phyloP scores from a whole-genome alignment of 306 rosid species.

The Albizia julibrissin region DNA sequence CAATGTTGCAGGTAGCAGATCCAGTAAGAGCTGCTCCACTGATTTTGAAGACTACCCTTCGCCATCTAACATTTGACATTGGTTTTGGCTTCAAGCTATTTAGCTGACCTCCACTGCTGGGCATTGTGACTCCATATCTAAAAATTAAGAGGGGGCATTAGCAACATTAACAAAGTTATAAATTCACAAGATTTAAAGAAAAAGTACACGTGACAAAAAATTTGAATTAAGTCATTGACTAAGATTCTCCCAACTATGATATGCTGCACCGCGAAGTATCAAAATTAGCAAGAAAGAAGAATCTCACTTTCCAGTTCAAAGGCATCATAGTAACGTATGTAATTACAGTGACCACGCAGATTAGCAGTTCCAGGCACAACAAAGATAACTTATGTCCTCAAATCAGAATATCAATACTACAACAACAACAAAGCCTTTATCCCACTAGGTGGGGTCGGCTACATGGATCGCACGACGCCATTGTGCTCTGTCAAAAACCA shows the following conservation, averaged over 20 bases:
- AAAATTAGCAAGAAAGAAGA: not conserved
- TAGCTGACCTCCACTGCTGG: constrained; percentile 60
- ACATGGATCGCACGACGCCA: no score
- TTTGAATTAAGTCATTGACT: not conserved
- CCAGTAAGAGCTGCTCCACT: constrained; percentile 95
- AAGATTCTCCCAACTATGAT: not conserved
- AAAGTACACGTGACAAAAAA: not conserved
- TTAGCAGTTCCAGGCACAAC: not conserved
- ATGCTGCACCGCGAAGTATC: not conserved
- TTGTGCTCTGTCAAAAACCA: no score
- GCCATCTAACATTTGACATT: constrained; percentile 68
- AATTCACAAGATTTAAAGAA: not conserved
- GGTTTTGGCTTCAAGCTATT: constrained; percentile 69
- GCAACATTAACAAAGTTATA: constrained; percentile 18
- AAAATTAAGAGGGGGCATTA: constrained; percentile 9
- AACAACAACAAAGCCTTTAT: no score
- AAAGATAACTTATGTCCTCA: not conserved
- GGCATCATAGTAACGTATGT: not conserved
- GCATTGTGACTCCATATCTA: constrained; percentile 61
- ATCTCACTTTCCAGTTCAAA: not conserved
- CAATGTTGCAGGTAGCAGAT: constrained; percentile 75
- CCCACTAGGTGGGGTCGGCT: no score
- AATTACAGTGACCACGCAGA: not conserved
- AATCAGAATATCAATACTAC: constrained; percentile 9
- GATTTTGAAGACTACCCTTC: constrained; percentile 91